Percentiles rank a stretch among this genome's conserved stretches.
Conservation (phyloP, 441 rosid species). For the Gossypium gossypioides region DNA sequence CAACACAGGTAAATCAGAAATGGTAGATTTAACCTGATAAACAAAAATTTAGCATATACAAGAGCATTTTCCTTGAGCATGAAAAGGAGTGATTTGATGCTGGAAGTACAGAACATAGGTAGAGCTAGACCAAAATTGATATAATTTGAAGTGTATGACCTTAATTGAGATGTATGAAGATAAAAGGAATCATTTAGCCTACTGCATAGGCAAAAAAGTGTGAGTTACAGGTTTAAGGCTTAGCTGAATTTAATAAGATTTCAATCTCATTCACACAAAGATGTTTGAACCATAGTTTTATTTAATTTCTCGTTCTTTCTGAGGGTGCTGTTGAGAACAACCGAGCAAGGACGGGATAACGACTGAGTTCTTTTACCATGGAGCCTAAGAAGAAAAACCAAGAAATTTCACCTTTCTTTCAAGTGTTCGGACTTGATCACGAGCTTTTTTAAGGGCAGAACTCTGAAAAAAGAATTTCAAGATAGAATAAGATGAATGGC, state of each 20-base stretch:
- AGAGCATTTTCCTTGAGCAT: not conserved
- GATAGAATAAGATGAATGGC: not conserved
- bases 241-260: not conserved
- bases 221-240: not conserved
- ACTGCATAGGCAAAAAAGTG: not conserved
- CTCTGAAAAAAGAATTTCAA: slow-evolving; percentile 33
- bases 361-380: not conserved
- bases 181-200: not conserved
- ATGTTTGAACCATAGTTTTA: not conserved
- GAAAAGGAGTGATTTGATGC: not conserved
- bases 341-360: not conserved
- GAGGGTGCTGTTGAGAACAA: not conserved
- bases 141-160: not conserved
- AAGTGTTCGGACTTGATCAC: slow-evolving; percentile 51
- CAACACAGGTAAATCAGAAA: not conserved
- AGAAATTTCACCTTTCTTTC: slow-evolving; percentile 52
- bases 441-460: slow-evolving; percentile 55
- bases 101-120: not conserved
- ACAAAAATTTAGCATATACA: not conserved
- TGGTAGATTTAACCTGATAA: not conserved
- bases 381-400: not conserved
- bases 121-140: not conserved
- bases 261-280: not conserved
- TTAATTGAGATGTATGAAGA: not conserved
- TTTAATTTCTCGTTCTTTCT: not conserved